Evolutionary conservation across 2,329 filamentous ascomycete species (phyloP), one percentile per base, ranked within the genome.

Genomic region (Xylaria hypoxylon): DNA sequence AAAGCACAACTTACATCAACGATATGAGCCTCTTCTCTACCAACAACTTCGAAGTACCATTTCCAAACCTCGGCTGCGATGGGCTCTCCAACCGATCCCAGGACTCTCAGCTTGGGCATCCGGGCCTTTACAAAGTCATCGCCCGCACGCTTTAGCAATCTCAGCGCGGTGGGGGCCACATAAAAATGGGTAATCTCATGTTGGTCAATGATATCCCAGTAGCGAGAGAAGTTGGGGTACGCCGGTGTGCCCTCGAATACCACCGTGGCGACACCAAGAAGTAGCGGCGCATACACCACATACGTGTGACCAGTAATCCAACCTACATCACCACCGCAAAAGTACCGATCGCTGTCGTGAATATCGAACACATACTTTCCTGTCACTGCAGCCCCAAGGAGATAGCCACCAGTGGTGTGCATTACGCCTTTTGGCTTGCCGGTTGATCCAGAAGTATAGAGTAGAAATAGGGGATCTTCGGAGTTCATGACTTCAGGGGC

Each of bases 241-340:
- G 95, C 95, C 0, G 96, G 96, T 2, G 96, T 99, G 73, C 96
- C 96, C 83, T 99, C 96, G 74, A 98, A 99, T 33, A 99, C 95
- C 19, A 99, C 93, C 0, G 95, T 98, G 10, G 95, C 89, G 68
- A 97, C 92, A 83, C 96, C 96, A 53, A 98, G 89, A 51, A 99
- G 86, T 59, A 99, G 86, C 70, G 96, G 96, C 11, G 96, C 94
- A 78, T 99, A 99, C 44, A 99, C 95, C 63, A 98, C 95, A 76
- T 99, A 99, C 26, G 96, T 97, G 83, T 99, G 96, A 19, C 96
- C 96, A 33, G 96, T 99, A 79, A 99, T 98, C 96, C 96, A 99
- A 71, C 96, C 96, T 48, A 99, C 95, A 77, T 99, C 96, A 79
- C 96, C 96, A 80, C 94, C 96, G 75, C 96, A 99, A 87, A 98